A percentile compares a stretch with the other conserved stretches of the same genome.
These are phyloP conservation scores for Nothomitra cinnamomea DNA, from an alignment of 2,329 filamentous ascomycete species.

Conservation along the genomic window DNA sequence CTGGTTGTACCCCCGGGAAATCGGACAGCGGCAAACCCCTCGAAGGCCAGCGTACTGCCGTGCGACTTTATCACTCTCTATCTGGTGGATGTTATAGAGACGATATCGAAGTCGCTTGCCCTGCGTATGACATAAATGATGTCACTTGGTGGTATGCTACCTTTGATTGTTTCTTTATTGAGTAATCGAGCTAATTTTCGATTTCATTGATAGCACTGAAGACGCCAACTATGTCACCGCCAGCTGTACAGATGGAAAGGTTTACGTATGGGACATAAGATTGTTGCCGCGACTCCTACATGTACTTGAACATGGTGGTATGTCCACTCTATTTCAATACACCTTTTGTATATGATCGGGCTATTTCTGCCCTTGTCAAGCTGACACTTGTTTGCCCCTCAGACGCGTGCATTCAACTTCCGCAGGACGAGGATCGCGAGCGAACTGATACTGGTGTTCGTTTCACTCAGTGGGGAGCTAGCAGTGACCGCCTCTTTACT, in stretches of 20 bases:
- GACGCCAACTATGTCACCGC: slow-evolving; percentile 34
- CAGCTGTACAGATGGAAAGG: slow-evolving; percentile 40
- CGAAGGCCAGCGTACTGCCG: slow-evolving; percentile 23
- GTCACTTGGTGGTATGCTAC: slow-evolving; percentile 29
- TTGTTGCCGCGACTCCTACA: slow-evolving; percentile 28
- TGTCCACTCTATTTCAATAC: not conserved
- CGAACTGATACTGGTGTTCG: slow-evolving; percentile 39
- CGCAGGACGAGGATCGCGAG: slow-evolving; percentile 26
- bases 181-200: not conserved
- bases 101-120: slow-evolving; percentile 34
- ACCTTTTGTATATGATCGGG: not conserved
- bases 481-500: slow-evolving; percentile 35
- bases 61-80: slow-evolving; percentile 34
- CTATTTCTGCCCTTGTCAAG: slow-evolving; percentile 10
- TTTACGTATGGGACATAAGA: slow-evolving; percentile 44
- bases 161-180: not conserved
- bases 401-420: slow-evolving; percentile 3
- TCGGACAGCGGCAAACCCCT: slow-evolving; percentile 22
- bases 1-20: slow-evolving; percentile 29
- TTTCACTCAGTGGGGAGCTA: slow-evolving; percentile 38
- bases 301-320: slow-evolving; percentile 29
- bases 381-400: slow-evolving; percentile 8
- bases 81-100: slow-evolving; percentile 15
- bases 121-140: slow-evolving; percentile 44
- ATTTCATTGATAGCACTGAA: slow-evolving; percentile 12